phyloP scores from a whole-genome alignment of 371 early-diverging fungal genomes.

The Mortierella sp. region DNA sequence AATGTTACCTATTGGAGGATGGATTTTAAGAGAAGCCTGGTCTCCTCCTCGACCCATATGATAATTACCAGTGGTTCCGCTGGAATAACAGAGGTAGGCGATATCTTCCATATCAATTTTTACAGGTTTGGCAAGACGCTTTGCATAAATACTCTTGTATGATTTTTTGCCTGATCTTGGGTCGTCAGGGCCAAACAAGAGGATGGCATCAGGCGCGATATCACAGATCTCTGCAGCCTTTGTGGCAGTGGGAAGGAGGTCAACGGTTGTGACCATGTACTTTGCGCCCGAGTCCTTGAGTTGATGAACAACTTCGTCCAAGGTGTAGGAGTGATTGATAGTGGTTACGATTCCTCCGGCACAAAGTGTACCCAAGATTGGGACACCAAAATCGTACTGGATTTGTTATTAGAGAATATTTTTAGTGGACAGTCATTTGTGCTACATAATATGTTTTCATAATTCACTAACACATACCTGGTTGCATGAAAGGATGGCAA shows the following conservation, averaged over 20 bases:
- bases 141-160: conserved; percentile 47
- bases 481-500: conserved; percentile 81
- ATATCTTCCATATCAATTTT: conserved; percentile 60
- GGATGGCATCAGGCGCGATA: conserved; percentile 63
- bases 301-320: conserved; percentile 81
- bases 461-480: conserved; percentile 59
- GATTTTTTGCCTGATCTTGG: conserved; percentile 33
- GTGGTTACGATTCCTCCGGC: conserved; percentile 77
- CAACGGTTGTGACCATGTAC: conserved; percentile 64
- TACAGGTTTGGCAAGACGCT: conserved; percentile 50
- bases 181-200: conserved; percentile 67
- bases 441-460: no score
- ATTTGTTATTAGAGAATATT: background rate
- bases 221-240: conserved; percentile 70
- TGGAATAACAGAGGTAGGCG: conserved; percentile 90
- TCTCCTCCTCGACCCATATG: background rate
- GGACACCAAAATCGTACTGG: conserved; percentile 56
- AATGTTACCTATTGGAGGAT: background rate
- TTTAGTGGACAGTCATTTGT: background rate
- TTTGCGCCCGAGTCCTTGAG: conserved; percentile 76
- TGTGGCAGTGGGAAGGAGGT: conserved; percentile 64
- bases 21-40: background rate
- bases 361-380: conserved; percentile 55
- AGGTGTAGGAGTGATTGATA: conserved; percentile 83
- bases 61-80: conserved; percentile 88